Evolutionary conservation across 257 asterid genomes (phyloP), one percentile per base, ranked within the genome.

Genomic region (Anisodus acutangulus): DNA sequence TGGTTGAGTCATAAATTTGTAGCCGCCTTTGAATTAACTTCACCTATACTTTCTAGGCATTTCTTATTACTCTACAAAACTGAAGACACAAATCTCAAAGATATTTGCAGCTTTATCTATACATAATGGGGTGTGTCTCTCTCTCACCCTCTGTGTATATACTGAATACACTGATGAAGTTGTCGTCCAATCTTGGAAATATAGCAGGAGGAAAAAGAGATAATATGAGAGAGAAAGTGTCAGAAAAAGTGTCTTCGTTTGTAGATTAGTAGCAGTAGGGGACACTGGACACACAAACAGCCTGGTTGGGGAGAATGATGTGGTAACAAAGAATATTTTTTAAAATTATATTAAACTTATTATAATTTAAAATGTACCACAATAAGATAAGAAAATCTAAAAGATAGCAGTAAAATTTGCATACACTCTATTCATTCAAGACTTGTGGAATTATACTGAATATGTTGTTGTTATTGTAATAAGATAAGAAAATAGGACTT

Each of bases 11-110:
- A 54, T 89, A 84, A 83, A 92, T 81, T 90, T 78, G 82, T 78
- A 89, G 98, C 98, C 97, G 98, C 93, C 97, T 91, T 91, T 83
- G 95, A 87, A 49, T 87, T 92, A 86, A 93, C 91, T 88, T 90
- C 88, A 53, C 81, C 63, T 76, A 51, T 11, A 19, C 9, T 45
- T 45, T 59, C 1, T 31, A 31, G 53, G 72, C 88, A 58, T 79
- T 35, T 55, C 6, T 63, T 8, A 5, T 11, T 31, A 74, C 45
- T 22, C 41, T 51, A 76, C 22, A 72, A 16, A 69, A 10, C 35
- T 13, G 35, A 74, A 74, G 41, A 74, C 91, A 87, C 95, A 86
- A 91, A 88, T 91, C 87, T 91, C 93, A 87, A 92, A 82, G 87
- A 87, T 81, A 84, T 83, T 53, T 6, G 79, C 83, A 54, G 55